These are phyloP conservation scores for apple (Malus domestica) DNA, from an alignment of 306 rosid genomes.

Conservation along the genomic window DNA sequence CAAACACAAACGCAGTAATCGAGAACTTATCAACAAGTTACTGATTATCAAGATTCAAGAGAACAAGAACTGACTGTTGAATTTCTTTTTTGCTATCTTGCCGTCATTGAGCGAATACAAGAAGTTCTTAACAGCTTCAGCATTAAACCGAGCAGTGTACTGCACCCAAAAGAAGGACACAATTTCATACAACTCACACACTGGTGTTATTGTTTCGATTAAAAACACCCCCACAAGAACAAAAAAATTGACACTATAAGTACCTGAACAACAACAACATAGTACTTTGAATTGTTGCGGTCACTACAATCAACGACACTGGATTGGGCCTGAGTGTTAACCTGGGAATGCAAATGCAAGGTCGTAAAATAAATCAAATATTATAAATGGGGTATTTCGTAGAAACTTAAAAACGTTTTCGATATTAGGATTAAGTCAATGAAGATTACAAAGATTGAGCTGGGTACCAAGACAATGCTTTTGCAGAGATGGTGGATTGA, in stretches of 20 bases:
- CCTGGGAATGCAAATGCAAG: slow-evolving; percentile 20
- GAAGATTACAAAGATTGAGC: not conserved
- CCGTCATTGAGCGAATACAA: slow-evolving; percentile 45
- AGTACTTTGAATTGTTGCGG: slow-evolving; percentile 78
- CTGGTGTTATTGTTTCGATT: not conserved
- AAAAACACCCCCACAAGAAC: not conserved
- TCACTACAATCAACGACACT: slow-evolving; percentile 61
- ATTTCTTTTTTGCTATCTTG: slow-evolving; percentile 51
- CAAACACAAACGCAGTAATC: not conserved
- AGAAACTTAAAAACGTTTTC: no score
- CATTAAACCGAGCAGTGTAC: slow-evolving; percentile 51
- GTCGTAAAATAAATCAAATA: not conserved
- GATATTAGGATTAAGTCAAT: no score
- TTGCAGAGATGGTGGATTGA: slow-evolving; percentile 85
- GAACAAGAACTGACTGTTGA: slow-evolving; percentile 36
- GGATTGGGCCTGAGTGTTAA: slow-evolving; percentile 77
- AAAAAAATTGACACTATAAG: not conserved
- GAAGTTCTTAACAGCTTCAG: slow-evolving; percentile 46
- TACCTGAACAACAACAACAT: slow-evolving; percentile 69
- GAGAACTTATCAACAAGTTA: not conserved
- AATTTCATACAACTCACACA: not conserved
- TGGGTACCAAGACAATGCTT: slow-evolving; percentile 71
- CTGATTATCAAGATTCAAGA: not conserved
- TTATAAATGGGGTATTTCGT: not conserved
- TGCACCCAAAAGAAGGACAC: slow-evolving; percentile 22